phyloP scores from a whole-genome alignment of 257 asterid species.

The Capsicum rhomboideum region DNA sequence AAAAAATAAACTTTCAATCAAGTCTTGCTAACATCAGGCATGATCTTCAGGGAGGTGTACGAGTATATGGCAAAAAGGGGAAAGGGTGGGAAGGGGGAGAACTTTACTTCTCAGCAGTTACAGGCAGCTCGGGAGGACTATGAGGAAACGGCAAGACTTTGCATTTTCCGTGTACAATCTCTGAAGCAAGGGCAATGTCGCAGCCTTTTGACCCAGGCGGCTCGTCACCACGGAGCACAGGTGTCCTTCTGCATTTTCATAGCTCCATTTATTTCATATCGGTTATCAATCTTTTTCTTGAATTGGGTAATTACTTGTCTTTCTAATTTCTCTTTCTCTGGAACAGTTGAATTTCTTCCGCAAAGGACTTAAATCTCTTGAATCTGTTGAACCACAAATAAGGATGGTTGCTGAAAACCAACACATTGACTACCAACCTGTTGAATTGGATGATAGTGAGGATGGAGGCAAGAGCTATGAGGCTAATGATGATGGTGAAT shows the following conservation, averaged over 20 bases:
- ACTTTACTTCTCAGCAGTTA: conserved; percentile 59
- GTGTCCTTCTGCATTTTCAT: conserved; percentile 23
- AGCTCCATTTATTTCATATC: not conserved
- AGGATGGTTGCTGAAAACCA: conserved; percentile 68
- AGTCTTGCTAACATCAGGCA: not conserved
- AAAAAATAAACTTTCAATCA: not conserved
- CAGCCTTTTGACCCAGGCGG: conserved; percentile 88
- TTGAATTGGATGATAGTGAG: conserved; percentile 48
- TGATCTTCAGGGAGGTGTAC: conserved; percentile 50
- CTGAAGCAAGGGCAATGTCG: conserved; percentile 92
- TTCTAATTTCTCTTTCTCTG: conserved; percentile 11
- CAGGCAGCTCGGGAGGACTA: conserved; percentile 78
- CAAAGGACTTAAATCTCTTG: conserved; percentile 80
- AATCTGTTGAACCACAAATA: conserved; percentile 71
- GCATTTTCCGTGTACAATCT: conserved; percentile 87
- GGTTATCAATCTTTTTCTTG: not conserved
- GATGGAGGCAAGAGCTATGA: conserved; percentile 47
- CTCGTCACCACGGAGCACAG: conserved; percentile 97
- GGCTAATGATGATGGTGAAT: conserved; percentile 49
- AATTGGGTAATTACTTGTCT: conserved; percentile 4
- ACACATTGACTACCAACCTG: conserved; percentile 68
- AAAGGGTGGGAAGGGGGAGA: conserved; percentile 78
- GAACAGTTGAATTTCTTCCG: conserved; percentile 74
- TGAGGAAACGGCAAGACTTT: conserved; percentile 77
- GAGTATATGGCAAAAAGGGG: conserved; percentile 73